These are phyloP conservation scores for Aotearoamyces nothofagi DNA, from an alignment of 2,329 filamentous ascomycete species.

Conservation along the genomic window DNA sequence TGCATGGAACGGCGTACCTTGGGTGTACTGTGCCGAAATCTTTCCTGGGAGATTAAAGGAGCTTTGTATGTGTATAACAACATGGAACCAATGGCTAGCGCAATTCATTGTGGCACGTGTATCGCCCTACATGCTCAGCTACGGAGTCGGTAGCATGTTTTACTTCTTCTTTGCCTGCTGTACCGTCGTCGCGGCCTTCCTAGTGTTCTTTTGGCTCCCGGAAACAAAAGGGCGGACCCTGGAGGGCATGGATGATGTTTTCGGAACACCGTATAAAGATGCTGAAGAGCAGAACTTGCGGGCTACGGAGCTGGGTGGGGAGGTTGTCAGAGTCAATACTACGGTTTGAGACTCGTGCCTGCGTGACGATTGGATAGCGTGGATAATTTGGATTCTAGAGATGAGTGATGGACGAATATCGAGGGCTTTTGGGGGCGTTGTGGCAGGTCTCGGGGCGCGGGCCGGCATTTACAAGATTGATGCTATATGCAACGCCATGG, in stretches of 20 bases:
- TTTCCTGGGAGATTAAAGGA: conserved; percentile 13
- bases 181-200: conserved; percentile 41
- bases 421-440: too few species aligned
- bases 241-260: conserved; percentile 51
- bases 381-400: too few species aligned
- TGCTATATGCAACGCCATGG: too few species aligned
- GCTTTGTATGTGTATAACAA: conserved; percentile 10
- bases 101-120: conserved; percentile 9
- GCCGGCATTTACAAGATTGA: too few species aligned
- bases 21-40: conserved; percentile 16
- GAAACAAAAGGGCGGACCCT: conserved; percentile 59
- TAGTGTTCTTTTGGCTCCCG: conserved; percentile 64
- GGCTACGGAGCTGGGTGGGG: too few species aligned
- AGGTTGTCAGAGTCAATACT: too few species aligned
- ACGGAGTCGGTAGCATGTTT: conserved; percentile 9
- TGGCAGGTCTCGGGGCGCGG: too few species aligned
- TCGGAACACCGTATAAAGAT: conserved; percentile 10
- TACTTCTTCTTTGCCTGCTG: conserved; percentile 44
- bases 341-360: too few species aligned
- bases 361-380: too few species aligned
- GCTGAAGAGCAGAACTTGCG: too few species aligned
- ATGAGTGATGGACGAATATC: too few species aligned
- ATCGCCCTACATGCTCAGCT: conserved; percentile 9
- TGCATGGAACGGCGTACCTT: conserved; percentile 15
- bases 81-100: conserved; percentile 9